Base-by-base conservation (phyloP, 202 grass and related monocot genomes). In the Dendrocalamus latiflorus region DNA sequence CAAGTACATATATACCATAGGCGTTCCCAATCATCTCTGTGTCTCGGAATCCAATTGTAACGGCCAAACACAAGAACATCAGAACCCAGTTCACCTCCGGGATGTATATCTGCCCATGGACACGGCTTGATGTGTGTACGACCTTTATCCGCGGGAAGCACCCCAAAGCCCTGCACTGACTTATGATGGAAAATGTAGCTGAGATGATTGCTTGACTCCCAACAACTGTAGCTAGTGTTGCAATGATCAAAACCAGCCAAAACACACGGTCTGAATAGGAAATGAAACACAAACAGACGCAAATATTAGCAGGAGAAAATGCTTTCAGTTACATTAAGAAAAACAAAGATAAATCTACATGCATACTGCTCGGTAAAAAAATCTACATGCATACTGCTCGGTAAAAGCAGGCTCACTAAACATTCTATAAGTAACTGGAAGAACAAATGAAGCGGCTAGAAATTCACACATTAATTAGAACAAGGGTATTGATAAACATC, bases 181-280 rank as follows among this genome's bases (percentile, higher is more conserved):
- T 94, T 67, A 97, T 91, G 80, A 91, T 93, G 39, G 92, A 97
- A 66, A 97, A 97, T 1, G 90, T 93, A 25, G 94, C 94, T 3
- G 94, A 97, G 68, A 97, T 97, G 83, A 93, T 94, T 49, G 94
- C 94, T 72, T 97, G 94, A 78, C 94, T 97, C 20, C 90, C 94
- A 9, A 97, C 94, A 10, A 80, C 84, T 28, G 94, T 97, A 34
- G 94, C 94, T 28, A 97, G 79, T 1, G 94, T 97, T 18, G 94
- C 94, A 49, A 97, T 91, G 41, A 93, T 56, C 49, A 97, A 49
- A 69, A 97, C 79, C 1, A 90, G 94, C 94, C 94, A 94, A 61
- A 97, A 97, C 20, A 91, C 88, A 26, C 42, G 76, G 66, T 93
- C 92, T 94, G 88, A 51, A 84, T 18, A 30, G 13, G 2, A 22